These are phyloP conservation scores for Myxozyma vanderwaltii DNA, from an alignment of 805 yeast genomes.

Conservation along the genomic window DNA sequence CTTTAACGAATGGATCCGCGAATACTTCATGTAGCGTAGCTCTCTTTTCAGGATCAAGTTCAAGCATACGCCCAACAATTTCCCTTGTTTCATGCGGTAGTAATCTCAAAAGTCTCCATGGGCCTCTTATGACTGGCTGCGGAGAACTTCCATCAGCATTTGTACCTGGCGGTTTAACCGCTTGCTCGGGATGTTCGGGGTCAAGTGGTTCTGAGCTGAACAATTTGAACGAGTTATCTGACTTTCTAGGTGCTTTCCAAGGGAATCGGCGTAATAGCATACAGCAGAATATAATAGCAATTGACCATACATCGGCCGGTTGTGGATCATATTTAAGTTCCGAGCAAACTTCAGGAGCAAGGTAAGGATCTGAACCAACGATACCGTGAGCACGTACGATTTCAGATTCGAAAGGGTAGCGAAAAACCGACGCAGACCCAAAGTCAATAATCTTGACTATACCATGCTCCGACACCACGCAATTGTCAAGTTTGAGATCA, in stretches of 20 bases:
- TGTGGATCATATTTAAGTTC: conserved; percentile 73
- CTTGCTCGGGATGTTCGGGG: conserved; percentile 29
- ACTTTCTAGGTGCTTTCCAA: conserved; percentile 86
- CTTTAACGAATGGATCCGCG: conserved; percentile 58
- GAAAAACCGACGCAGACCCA: conserved; percentile 86
- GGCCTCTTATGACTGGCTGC: conserved; percentile 59
- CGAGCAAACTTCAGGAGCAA: conserved; percentile 86
- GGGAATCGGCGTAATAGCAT: conserved; percentile 87
- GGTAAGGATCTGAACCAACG: conserved; percentile 94
- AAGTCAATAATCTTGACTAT: conserved; percentile 86
- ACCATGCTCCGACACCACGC: conserved; percentile 77
- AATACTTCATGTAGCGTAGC: conserved; percentile 59
- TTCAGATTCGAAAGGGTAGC: conserved; percentile 60
- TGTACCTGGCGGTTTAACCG: conserved; percentile 32
- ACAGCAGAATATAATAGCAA: conserved; percentile 90
- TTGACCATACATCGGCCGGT: conserved; percentile 88
- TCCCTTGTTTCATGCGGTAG: conserved; percentile 68
- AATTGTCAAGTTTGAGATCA: conserved; percentile 89
- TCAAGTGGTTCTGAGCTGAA: conserved; percentile 50
- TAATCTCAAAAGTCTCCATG: conserved; percentile 67
- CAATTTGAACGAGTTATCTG: conserved; percentile 73
- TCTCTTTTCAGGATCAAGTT: conserved; percentile 59
- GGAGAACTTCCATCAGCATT: conserved; percentile 37
- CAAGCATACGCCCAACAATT: conserved; percentile 67
- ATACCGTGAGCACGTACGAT: conserved; percentile 75